Evolutionary conservation across 306 rosid genomes (phyloP), one percentile per base, ranked within the genome.

Genomic region (Castanea sativa): DNA sequence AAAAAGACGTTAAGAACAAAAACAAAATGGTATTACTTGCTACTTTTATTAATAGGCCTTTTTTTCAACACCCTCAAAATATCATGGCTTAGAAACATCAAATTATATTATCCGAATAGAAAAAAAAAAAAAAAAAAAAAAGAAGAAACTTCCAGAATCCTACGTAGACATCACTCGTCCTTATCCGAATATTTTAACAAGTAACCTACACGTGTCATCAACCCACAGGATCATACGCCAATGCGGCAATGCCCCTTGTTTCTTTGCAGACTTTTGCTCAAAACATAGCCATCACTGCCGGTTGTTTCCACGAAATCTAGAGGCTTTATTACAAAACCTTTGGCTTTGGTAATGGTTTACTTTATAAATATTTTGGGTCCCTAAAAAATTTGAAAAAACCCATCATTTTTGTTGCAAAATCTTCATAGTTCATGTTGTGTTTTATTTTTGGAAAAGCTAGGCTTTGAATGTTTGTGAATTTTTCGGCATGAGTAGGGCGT

Each of bases 401-500:
- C 45, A 7, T 8, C 2, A 41, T 2, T 2, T 41, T 41, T 41
- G 8, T 9, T 41, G 45, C 45, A 41, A 38, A 41, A 41, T 11
- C 45, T 41, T 41, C 45, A 8, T 8, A 3, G 15, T 6, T 6
- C 63, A 9, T 57, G 0, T 20, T 20, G 4, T 20, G 12, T 20
- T 30, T 33, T 16, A 4, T 15, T 33, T 29, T 16, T 32, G 14
- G 35, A 18, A 27, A 27, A 32, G n/a, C 41, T 5, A 13, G 10
- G n/a, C 16, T 63, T 63, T 49, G 53, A 3, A 16, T 58, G 10
- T 20, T 49, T 59, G 33, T 49, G 51, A 25, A 33, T 27, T 45
- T 57, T 10, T 20, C 61, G 84, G 12, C 2, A 92, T 87, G 97
- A 90, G 95, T 68, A 85, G 89, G 76, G 78, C 82, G 30, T 9